These are phyloP conservation scores for Fusarium coffeatum DNA, from an alignment of 2,329 filamentous ascomycete species.

Conservation along the genomic window DNA sequence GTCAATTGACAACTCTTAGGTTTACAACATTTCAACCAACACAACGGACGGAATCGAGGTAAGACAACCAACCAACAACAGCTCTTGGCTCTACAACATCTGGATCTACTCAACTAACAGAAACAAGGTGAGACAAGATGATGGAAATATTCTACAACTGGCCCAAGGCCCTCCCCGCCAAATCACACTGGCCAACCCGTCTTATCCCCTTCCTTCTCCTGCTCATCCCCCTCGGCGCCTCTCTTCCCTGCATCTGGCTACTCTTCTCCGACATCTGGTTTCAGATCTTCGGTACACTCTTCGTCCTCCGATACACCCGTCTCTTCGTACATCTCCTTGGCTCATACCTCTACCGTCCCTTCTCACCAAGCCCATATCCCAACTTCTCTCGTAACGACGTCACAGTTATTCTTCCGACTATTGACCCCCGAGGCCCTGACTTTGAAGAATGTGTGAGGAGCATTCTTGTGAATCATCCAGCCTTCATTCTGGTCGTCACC, in stretches of 20 bases:
- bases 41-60: not conserved
- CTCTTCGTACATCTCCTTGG: constrained; percentile 57
- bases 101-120: not conserved
- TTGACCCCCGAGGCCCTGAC: constrained; percentile 55
- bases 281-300: constrained; percentile 44
- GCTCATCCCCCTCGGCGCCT: not conserved
- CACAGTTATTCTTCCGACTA: constrained; percentile 64
- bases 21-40: not conserved
- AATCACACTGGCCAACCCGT: not conserved
- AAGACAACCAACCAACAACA: not conserved
- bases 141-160: not conserved
- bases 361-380: constrained; percentile 44
- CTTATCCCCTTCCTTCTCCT: constrained; percentile 21
- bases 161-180: not conserved
- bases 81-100: no score
- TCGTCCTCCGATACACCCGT: constrained; percentile 57
- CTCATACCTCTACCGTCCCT: constrained; percentile 56
- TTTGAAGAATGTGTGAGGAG: constrained; percentile 58
- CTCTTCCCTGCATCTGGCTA: constrained; percentile 28
- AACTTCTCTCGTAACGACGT: constrained; percentile 54
- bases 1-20: not conserved
- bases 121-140: constrained; percentile 7
- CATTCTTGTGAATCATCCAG: constrained; percentile 54
- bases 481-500: constrained; percentile 58
- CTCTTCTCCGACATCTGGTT: constrained; percentile 31